Evolutionary conservation across 352 stramenopile species (phyloP), one percentile per base, ranked within the genome.

Genomic region (Phytopythium delawarense): DNA sequence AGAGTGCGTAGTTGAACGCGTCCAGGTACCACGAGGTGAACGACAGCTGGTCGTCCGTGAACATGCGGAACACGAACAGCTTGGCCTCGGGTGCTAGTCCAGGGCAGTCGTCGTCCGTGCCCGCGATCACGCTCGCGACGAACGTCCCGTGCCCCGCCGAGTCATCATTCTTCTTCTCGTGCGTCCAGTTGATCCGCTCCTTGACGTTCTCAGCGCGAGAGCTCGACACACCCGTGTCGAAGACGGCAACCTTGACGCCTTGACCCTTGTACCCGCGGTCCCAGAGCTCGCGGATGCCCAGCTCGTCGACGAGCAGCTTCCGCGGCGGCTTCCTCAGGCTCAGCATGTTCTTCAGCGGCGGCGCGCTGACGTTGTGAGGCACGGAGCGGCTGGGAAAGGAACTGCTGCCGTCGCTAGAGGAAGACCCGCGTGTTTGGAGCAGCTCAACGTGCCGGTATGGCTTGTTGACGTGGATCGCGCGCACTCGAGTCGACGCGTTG

Each of bases 21-120:
- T 96, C 89, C 5, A 96, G 74, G 66, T 96, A 96, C 89, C 88
- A 96, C 15, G 88, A 93, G 28, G 89, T 96, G 62, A 94, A 96
- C 28, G 84, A 93, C 34, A 94, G 67, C 57, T 94, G 86, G 16
- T 92, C 71, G n/a, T 71, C 78, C 9, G 84, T 96, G 69, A 97
- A 97, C 61, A 94, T 91, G 25, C 84, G 78, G 21, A 96, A 96
- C 35, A 94, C 75, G 35, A 83, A 89, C 30, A 97, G 61, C 45
- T 91, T 71, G 13, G 81, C 79, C 48, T 92, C 81, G 0, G 88
- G 89, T 11, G 89, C 88, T 52, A 96, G 78, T 0, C 88, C 89
- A 0, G 84, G 81, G 54, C 89, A 97, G 12, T 76, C 74, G 6
- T 58, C 65, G 70, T 86, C 70, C 7, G 64, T 72, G 25, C 83